Evolutionary conservation across 148 eudicot species (phyloP).

Genomic region (Vaccinium myrtillus): DNA sequence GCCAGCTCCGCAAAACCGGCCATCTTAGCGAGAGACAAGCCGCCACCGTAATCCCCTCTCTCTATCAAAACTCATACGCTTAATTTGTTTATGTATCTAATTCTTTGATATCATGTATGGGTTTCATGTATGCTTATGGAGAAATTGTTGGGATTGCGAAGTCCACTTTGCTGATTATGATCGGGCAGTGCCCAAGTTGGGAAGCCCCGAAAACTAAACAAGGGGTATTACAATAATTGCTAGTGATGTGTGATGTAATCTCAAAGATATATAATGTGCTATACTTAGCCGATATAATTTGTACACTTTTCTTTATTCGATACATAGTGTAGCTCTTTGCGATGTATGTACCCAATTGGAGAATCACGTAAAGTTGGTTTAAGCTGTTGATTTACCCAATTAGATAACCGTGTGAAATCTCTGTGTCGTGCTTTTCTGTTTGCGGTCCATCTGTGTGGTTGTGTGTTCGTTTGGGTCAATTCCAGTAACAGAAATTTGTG

Average conservation of each 20-base stretch:
- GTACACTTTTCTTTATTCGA: neutral
- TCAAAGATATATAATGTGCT: neutral
- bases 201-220: neutral
- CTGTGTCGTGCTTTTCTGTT: neutral
- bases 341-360: neutral
- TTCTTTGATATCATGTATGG: neutral
- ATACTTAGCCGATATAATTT: neutral
- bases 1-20: conserved; percentile 46
- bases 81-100: neutral
- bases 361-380: neutral
- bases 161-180: neutral
- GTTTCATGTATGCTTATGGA: neutral
- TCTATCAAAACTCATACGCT: neutral
- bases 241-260: neutral
- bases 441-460: neutral
- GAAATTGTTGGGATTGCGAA: neutral
- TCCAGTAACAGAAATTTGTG: neutral
- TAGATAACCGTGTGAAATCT: neutral
- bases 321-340: neutral
- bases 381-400: neutral
- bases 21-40: conserved; percentile 67
- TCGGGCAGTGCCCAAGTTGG: neutral
- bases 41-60: conserved; percentile 53
- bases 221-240: neutral
- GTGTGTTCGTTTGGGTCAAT: neutral